Evolutionary conservation across 2,329 filamentous ascomycete species (phyloP).

Genomic region (Epichloe elymi): DNA sequence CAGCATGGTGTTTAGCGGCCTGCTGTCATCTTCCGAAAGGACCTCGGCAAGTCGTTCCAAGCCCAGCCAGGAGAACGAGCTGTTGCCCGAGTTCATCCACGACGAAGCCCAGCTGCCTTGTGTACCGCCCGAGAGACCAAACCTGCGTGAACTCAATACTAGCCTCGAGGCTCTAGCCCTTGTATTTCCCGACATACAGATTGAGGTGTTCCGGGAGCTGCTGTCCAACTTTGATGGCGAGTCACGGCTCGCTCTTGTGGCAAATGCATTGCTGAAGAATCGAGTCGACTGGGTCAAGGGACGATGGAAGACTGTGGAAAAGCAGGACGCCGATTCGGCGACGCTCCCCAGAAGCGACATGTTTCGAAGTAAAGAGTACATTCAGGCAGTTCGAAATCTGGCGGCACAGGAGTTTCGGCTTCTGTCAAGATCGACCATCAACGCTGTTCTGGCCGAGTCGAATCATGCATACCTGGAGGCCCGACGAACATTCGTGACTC

Average conservation of each 20-base stretch:
- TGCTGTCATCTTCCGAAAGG: conserved; percentile 31
- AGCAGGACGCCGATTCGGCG: conserved; percentile 18
- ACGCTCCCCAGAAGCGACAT: conserved; percentile 45
- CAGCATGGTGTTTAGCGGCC: conserved; percentile 36
- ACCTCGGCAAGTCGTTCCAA: conserved; percentile 20
- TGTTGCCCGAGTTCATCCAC: conserved; percentile 34
- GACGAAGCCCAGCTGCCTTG: conserved; percentile 41
- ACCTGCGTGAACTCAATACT: conserved; percentile 57
- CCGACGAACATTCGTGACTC: conserved; percentile 51
- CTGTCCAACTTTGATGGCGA: conserved; percentile 61
- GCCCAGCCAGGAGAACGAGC: conserved; percentile 16
- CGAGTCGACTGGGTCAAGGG: conserved; percentile 58
- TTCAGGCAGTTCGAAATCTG: conserved; percentile 52
- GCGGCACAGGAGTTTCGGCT: conserved; percentile 66
- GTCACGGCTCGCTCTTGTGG: conserved; percentile 63
- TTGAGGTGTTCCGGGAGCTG: conserved; percentile 75
- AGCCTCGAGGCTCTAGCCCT: conserved; percentile 55
- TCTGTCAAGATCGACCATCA: conserved; percentile 58
- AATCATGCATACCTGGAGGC: conserved; percentile 69
- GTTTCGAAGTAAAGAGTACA: conserved; percentile 57
- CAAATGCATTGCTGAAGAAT: conserved; percentile 63
- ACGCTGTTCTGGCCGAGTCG: conserved; percentile 65
- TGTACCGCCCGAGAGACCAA: conserved; percentile 37
- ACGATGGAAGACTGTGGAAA: conserved; percentile 39
- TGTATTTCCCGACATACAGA: conserved; percentile 68